phyloP scores from a whole-genome alignment of 495 filamentous ascomycete species.

The Pyrenopolyporus hunteri region DNA sequence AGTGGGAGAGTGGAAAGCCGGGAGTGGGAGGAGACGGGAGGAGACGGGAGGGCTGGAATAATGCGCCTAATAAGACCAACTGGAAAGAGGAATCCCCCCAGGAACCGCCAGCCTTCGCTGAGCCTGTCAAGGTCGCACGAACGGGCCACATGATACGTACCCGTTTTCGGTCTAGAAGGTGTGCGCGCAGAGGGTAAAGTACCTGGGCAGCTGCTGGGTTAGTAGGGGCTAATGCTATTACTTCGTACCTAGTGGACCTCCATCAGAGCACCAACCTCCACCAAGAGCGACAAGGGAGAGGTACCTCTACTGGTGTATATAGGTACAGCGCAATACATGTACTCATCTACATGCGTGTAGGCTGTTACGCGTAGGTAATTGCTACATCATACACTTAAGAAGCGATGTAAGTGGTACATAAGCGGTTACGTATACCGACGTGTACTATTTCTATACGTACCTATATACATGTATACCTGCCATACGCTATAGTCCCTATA shows the following conservation, averaged over 20 bases:
- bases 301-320: too few relatives aligned
- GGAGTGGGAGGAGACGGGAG: slow-evolving; percentile 34
- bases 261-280: slow-evolving; percentile 11
- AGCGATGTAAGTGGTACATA: too few relatives aligned
- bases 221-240: too few relatives aligned
- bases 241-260: too few relatives aligned
- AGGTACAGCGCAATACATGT: too few relatives aligned
- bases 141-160: slow-evolving; percentile 38
- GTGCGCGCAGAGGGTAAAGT: slow-evolving; percentile 24
- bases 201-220: too few relatives aligned
- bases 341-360: too few relatives aligned
- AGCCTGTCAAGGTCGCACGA: slow-evolving; percentile 30
- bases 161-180: slow-evolving; percentile 34
- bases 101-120: slow-evolving; percentile 9
- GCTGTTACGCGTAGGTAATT: too few relatives aligned
- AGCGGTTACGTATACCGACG: too few relatives aligned
- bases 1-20: slow-evolving; percentile 33
- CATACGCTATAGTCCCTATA: too few relatives aligned
- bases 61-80: slow-evolving; percentile 45
- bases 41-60: slow-evolving; percentile 34
- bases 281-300: slow-evolving; percentile 19
- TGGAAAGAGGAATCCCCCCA: slow-evolving; percentile 23
- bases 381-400: too few relatives aligned
- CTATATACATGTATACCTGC: too few relatives aligned
- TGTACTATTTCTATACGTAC: background rate